Percentiles rank a stretch among this genome's conserved stretches.
Conservation (phyloP, 202 grass and related monocot species). For the Schoenoplectus tabernaemontani region DNA sequence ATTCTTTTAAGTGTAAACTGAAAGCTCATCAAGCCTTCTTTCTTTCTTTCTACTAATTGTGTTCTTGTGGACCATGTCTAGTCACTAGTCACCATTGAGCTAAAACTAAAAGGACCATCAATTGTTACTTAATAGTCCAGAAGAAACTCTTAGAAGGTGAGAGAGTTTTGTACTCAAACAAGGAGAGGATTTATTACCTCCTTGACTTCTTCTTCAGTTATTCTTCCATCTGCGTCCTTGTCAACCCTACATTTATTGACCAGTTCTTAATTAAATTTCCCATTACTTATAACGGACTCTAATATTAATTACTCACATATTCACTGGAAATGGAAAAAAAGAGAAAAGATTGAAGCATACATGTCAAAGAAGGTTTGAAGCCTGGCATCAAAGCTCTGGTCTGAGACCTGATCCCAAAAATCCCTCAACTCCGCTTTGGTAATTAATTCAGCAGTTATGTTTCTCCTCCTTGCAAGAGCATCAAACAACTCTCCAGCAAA, state of each 20-base stretch:
- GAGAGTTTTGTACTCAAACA: not conserved
- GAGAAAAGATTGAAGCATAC: conserved; percentile 9
- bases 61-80: not conserved
- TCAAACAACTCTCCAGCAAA: conserved; percentile 41
- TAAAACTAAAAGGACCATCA: not conserved
- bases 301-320: not conserved
- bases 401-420: conserved; percentile 43
- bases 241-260: conserved; percentile 34
- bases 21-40: not conserved
- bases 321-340: not conserved
- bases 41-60: too few species aligned
- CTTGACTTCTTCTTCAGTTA: conserved; percentile 42
- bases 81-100: conserved; percentile 1
- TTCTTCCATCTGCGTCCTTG: conserved; percentile 36
- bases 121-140: not conserved
- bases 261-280: not conserved
- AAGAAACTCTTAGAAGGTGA: conserved; percentile 1
- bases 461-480: conserved; percentile 32
- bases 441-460: conserved; percentile 22
- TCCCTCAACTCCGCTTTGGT: conserved; percentile 36
- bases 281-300: not conserved
- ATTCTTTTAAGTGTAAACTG: not conserved
- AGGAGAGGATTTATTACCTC: conserved; percentile 17
- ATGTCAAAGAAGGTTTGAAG: conserved; percentile 53
- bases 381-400: conserved; percentile 46